These are phyloP conservation scores for Escovopsis sp. DNA, from an alignment of 2,329 filamentous ascomycete species.

Conservation along the genomic window DNA sequence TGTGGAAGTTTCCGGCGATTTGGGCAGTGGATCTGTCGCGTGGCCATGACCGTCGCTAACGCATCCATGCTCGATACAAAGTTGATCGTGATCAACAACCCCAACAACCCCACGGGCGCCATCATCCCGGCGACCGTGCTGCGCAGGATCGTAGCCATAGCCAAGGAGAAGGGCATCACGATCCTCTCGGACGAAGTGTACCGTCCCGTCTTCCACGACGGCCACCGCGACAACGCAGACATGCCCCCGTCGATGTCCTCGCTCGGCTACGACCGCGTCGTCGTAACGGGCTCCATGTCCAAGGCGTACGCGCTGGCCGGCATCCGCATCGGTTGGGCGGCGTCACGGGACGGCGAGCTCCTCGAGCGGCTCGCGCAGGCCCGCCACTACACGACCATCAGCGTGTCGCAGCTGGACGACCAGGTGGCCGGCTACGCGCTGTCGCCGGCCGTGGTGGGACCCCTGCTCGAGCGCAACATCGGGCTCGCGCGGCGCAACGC, in stretches of 20 bases:
- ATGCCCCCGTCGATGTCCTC: slow-evolving; percentile 51
- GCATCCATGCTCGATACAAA: slow-evolving; percentile 52
- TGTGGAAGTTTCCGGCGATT: too few species aligned
- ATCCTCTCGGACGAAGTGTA: slow-evolving; percentile 73
- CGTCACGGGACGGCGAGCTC: slow-evolving; percentile 45
- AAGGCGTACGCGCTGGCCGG: slow-evolving; percentile 77
- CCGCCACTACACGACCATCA: slow-evolving; percentile 75
- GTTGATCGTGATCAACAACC: slow-evolving; percentile 47
- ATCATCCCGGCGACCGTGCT: slow-evolving; percentile 48
- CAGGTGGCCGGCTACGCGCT: slow-evolving; percentile 63
- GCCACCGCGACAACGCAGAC: slow-evolving; percentile 15
- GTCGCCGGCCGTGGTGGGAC: slow-evolving; percentile 25
- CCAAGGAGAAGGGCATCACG: slow-evolving; percentile 44
- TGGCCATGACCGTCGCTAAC: too few species aligned
- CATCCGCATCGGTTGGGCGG: slow-evolving; percentile 71
- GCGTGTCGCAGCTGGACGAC: slow-evolving; percentile 71
- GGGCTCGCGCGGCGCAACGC: slow-evolving; percentile 53
- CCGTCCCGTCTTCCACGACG: slow-evolving; percentile 61
- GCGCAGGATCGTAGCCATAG: slow-evolving; percentile 45
- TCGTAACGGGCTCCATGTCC: slow-evolving; percentile 68
- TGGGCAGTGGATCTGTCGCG: too few species aligned
- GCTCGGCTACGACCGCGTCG: slow-evolving; percentile 52
- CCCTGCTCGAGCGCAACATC: slow-evolving; percentile 36
- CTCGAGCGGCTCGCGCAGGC: slow-evolving; percentile 48
- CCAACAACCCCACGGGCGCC: slow-evolving; percentile 70